A percentile compares a stretch with the other conserved stretches of the same genome.
These are phyloP conservation scores for Diplocarpon rosae DNA, from an alignment of 2,329 filamentous ascomycete genomes.

Conservation along the genomic window DNA sequence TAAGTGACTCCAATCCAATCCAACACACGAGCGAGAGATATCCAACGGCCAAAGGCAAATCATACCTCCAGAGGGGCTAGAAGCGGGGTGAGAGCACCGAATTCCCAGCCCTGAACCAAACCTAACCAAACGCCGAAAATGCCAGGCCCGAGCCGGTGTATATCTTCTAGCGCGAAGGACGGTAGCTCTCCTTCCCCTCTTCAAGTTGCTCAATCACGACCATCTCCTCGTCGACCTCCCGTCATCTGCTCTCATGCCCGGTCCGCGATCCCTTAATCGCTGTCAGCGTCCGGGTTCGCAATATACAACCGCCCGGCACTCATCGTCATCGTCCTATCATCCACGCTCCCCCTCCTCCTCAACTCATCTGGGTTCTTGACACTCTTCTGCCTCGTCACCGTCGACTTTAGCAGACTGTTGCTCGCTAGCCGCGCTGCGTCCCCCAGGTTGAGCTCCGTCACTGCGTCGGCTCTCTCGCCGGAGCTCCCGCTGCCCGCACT, in stretches of 20 bases:
- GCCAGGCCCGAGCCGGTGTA: no score
- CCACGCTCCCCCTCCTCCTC: constrained; percentile 67
- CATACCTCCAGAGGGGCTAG: no score
- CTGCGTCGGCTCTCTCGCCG: constrained; percentile 46
- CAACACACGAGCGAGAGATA: no score
- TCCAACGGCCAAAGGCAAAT: no score
- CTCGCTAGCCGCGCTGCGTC: constrained; percentile 40
- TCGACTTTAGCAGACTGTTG: constrained; percentile 47
- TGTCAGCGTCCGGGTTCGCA: constrained; percentile 60
- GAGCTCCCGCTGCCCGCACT: constrained; percentile 26
- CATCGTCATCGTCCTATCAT: constrained; percentile 61
- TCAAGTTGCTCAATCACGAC: neutral
- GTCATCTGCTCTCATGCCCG: neutral
- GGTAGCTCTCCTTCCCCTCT: neutral
- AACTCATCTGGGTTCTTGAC: constrained; percentile 61
- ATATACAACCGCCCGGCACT: constrained; percentile 63
- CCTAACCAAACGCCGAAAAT: no score
- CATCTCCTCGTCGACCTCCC: neutral
- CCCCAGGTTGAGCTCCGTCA: constrained; percentile 39
- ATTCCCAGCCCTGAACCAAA: no score
- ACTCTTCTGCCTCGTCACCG: constrained; percentile 52
- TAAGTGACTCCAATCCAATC: no score
- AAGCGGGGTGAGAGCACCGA: no score
- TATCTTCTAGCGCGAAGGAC: no score
- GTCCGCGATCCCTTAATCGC: constrained; percentile 18